These are phyloP conservation scores for Suillus ampliporus DNA, from an alignment of 768 basidiomycete species.

Conservation along the genomic window DNA sequence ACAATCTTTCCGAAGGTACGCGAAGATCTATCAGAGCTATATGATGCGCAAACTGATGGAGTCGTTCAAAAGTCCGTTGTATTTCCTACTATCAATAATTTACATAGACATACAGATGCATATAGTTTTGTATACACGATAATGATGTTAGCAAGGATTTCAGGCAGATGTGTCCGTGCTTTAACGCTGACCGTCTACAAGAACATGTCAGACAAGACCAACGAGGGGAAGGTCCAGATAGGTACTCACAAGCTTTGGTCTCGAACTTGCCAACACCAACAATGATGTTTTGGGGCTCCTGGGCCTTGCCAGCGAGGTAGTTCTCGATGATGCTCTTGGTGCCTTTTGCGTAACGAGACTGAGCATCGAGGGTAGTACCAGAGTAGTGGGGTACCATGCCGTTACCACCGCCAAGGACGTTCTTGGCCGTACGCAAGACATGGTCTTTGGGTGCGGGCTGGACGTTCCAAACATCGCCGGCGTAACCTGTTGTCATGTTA, in stretches of 20 bases:
- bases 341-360: slow-evolving; percentile 83
- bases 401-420: slow-evolving; percentile 83
- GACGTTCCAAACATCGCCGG: slow-evolving; percentile 81
- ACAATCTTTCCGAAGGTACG: background rate
- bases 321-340: slow-evolving; percentile 73
- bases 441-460: slow-evolving; percentile 90
- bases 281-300: slow-evolving; percentile 84
- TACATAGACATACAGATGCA: slow-evolving; percentile 3
- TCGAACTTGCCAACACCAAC: slow-evolving; percentile 65
- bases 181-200: slow-evolving; percentile 18
- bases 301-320: slow-evolving; percentile 65
- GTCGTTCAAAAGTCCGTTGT: background rate
- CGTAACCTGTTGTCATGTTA: slow-evolving; percentile 29
- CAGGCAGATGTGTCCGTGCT: background rate
- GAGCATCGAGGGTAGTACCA: slow-evolving; percentile 89
- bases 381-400: slow-evolving; percentile 91
- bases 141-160: background rate
- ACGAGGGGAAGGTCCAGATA: background rate
- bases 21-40: background rate
- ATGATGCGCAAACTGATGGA: background rate
- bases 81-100: background rate
- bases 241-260: slow-evolving; percentile 50
- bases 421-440: slow-evolving; percentile 83
- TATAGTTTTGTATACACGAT: background rate
- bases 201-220: slow-evolving; percentile 1